Conservation (phyloP, 73 alveolate genomes). For the Breviolum minutum region DNA sequence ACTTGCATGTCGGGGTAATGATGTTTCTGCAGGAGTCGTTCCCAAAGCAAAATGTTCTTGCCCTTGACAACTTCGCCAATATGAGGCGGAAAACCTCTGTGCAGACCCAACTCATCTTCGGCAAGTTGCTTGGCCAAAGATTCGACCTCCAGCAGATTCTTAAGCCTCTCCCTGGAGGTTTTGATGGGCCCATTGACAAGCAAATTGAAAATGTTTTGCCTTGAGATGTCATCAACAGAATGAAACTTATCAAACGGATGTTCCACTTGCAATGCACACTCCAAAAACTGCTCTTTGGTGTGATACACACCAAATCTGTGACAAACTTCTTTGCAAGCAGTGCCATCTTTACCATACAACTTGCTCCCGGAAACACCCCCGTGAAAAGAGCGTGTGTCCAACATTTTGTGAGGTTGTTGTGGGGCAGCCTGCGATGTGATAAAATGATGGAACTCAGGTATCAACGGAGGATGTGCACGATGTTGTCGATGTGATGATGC, state of each 20-base stretch:
- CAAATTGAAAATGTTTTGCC: background rate
- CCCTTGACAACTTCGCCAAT: background rate
- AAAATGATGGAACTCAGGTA: background rate
- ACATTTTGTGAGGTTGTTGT: background rate
- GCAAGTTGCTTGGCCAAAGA: background rate
- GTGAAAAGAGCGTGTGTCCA: too few relatives aligned
- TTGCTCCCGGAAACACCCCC: too few relatives aligned
- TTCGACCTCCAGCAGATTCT: background rate
- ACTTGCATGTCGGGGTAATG: background rate
- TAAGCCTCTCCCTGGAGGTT: background rate
- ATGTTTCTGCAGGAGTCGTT: background rate
- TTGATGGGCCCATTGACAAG: background rate
- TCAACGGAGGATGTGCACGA: background rate
- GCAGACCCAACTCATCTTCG: background rate
- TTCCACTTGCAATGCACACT: background rate
- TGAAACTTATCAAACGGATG: background rate
- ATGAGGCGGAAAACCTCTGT: background rate
- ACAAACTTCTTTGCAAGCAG: too few relatives aligned
- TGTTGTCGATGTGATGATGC: background rate
- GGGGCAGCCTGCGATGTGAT: background rate
- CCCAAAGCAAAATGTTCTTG: background rate
- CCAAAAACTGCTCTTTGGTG: background rate
- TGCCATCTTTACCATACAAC: too few relatives aligned
- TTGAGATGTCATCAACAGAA: background rate
- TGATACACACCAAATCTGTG: too few relatives aligned